phyloP scores from a whole-genome alignment of 1,139 yeast species.

The Barnettozyma hawaiiensis region DNA sequence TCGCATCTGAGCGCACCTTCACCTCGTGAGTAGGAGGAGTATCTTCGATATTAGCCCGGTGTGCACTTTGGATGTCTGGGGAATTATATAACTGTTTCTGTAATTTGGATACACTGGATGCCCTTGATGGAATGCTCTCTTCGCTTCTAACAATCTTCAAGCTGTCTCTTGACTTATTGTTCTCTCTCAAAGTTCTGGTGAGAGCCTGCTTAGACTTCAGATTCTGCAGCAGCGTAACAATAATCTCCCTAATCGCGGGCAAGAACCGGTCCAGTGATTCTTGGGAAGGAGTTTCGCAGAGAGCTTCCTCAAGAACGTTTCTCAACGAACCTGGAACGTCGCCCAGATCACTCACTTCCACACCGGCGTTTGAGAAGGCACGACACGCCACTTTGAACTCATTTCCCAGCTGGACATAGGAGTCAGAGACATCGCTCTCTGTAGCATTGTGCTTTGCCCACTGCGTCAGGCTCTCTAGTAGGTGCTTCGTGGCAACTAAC shows the following conservation, averaged over 20 bases:
- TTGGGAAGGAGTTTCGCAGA: conserved; percentile 82
- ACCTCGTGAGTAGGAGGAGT: neutral
- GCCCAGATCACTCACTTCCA: conserved; percentile 65
- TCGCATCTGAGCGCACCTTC: conserved; percentile 5
- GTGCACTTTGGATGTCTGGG: neutral
- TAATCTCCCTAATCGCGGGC: conserved; percentile 82
- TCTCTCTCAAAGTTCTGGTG: conserved; percentile 36
- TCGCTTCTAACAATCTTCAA: conserved; percentile 12
- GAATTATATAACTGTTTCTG: neutral
- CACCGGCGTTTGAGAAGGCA: conserved; percentile 62
- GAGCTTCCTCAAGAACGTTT: conserved; percentile 75
- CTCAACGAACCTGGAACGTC: conserved; percentile 74
- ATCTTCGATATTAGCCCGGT: neutral
- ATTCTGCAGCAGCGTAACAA: conserved; percentile 73
- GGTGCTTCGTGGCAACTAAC: conserved; percentile 82
- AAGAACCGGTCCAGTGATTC: conserved; percentile 73
- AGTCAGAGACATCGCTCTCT: conserved; percentile 83
- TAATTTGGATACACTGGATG: neutral
- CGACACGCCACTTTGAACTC: conserved; percentile 86
- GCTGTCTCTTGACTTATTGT: conserved; percentile 26
- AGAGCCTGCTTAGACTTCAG: conserved; percentile 72
- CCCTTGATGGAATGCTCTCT: conserved; percentile 6
- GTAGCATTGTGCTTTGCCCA: conserved; percentile 84
- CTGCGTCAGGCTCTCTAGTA: conserved; percentile 76
- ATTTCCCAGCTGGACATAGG: conserved; percentile 88